Conservation (phyloP, 2,329 filamentous ascomycete species). For the Aspergillus quadricinctus region DNA sequence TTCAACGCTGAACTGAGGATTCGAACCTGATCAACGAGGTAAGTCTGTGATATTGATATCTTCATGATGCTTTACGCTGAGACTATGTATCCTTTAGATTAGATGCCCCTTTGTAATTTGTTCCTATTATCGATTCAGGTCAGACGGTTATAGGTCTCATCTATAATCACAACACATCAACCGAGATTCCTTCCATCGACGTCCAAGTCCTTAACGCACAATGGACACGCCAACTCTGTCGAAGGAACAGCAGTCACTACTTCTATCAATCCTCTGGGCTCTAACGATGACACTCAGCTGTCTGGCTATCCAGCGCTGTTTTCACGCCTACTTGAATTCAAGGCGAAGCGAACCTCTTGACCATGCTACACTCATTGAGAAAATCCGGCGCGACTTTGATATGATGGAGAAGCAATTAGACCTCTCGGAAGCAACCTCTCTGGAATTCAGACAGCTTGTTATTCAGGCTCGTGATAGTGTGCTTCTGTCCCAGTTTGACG, state of each 20-base stretch:
- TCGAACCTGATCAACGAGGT: neutral
- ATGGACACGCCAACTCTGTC: neutral
- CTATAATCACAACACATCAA: no score
- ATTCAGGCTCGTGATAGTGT: no score
- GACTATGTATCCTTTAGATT: no score
- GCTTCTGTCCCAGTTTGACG: no score
- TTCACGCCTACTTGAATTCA: neutral
- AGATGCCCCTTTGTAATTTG: no score
- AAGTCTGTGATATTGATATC: neutral
- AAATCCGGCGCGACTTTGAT: no score
- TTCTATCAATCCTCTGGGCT: neutral
- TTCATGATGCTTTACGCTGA: neutral
- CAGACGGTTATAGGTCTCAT: neutral
- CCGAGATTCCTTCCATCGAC: no score
- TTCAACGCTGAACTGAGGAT: neutral
- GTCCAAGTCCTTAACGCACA: neutral
- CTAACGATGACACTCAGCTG: neutral
- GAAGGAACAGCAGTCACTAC: neutral
- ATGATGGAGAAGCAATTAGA: no score
- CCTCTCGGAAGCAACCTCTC: accelerated
- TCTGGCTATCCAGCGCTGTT: neutral
- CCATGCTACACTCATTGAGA: no score
- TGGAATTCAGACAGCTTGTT: no score
- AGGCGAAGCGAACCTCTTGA: neutral
- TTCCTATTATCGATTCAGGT: no score